Percentiles rank a stretch among this genome's conserved stretches.
phyloP scores from a whole-genome alignment of 2,329 filamentous ascomycete genomes.

The Ophiostoma perfectum region DNA sequence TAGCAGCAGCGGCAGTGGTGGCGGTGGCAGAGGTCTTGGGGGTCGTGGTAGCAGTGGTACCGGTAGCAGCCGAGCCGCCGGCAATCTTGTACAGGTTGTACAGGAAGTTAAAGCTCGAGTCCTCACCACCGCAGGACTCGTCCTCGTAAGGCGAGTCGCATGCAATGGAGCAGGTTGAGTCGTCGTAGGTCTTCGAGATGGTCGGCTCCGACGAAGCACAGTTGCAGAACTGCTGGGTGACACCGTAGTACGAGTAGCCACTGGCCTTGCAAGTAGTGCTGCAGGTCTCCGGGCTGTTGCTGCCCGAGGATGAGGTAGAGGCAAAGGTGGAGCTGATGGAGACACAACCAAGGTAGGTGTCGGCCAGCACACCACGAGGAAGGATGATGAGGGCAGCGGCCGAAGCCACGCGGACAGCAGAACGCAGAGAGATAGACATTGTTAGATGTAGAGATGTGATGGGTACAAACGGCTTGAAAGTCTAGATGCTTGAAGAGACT shows the following conservation, averaged over 20 bases:
- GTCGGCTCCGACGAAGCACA: slow-evolving; percentile 22
- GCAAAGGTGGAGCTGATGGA: slow-evolving; percentile 25
- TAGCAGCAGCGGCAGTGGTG: neutral
- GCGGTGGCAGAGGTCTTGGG: neutral
- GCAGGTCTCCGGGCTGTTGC: slow-evolving; percentile 25
- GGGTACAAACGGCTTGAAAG: neutral
- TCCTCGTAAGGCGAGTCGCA: slow-evolving; percentile 22
- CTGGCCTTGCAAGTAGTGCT: slow-evolving; percentile 17
- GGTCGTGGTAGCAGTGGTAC: neutral
- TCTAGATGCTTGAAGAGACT: neutral
- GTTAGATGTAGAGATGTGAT: neutral
- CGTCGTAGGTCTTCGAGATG: slow-evolving; percentile 24
- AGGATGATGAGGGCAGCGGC: slow-evolving; percentile 18
- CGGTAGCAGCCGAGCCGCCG: slow-evolving; percentile 2
- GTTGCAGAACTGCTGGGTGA: slow-evolving; percentile 26
- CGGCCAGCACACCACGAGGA: slow-evolving; percentile 16
- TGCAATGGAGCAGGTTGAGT: slow-evolving; percentile 22
- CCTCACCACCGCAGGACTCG: slow-evolving; percentile 25
- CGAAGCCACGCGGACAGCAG: slow-evolving; percentile 18
- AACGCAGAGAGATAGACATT: slow-evolving; percentile 21
- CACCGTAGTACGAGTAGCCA: slow-evolving; percentile 25
- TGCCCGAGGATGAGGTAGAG: slow-evolving; percentile 12
- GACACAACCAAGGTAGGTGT: slow-evolving; percentile 25
- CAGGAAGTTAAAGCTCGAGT: slow-evolving; percentile 23
- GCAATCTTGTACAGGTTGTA: slow-evolving; percentile 25